Evolutionary conservation across 768 basidiomycete species (phyloP).

Genomic region (Amanita pseudoporphyria): DNA sequence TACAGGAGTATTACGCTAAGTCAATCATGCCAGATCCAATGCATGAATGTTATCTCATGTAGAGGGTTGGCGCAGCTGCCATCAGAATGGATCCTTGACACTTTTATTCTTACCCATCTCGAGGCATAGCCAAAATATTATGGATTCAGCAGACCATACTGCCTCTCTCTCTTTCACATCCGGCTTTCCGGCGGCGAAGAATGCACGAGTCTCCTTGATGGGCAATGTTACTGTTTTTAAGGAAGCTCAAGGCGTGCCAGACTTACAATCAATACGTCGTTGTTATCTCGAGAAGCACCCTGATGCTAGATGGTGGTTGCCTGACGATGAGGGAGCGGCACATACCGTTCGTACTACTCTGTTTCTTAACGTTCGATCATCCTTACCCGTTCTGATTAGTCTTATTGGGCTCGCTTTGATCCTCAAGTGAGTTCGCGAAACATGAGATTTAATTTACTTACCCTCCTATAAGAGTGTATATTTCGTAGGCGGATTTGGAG

Average conservation of each 20-base stretch:
- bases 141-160: conserved; percentile 25
- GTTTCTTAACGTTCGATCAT: neutral
- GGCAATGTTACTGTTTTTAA: conserved; percentile 39
- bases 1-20: conserved; percentile 47
- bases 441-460: neutral
- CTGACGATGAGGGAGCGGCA: conserved; percentile 32
- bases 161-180: conserved; percentile 37
- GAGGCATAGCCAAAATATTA: conserved; percentile 41
- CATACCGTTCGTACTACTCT: conserved; percentile 26
- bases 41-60: neutral
- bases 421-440: conserved; percentile 30
- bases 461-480: conserved; percentile 31
- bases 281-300: conserved; percentile 39
- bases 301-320: conserved; percentile 43
- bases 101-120: conserved; percentile 45
- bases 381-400: conserved; percentile 17
- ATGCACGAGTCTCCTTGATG: conserved; percentile 38
- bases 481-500: conserved; percentile 46
- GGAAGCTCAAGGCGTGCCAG: conserved; percentile 19
- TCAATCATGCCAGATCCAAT: conserved; percentile 1
- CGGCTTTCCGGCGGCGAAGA: conserved; percentile 30
- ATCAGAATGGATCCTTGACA: conserved; percentile 41
- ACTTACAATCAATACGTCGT: conserved; percentile 22
- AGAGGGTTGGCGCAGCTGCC: conserved; percentile 25
- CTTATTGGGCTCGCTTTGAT: conserved; percentile 48